These are phyloP conservation scores for Neurospora sp. DNA, from an alignment of 495 filamentous ascomycete genomes.

Conservation along the genomic window DNA sequence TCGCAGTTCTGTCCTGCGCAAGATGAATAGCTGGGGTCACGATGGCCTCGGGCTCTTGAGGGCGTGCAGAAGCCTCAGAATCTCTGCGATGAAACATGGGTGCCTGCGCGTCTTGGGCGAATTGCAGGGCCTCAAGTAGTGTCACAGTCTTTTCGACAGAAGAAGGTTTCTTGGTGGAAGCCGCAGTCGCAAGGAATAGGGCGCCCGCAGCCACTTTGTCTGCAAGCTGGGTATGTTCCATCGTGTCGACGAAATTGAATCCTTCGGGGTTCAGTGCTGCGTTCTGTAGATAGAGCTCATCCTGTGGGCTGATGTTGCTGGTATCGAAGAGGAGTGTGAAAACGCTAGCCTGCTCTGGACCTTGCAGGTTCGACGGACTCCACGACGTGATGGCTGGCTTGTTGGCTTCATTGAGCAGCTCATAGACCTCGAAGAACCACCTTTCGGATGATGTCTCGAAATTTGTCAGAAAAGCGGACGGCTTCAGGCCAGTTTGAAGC, in stretches of 20 bases:
- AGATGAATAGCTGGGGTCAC: neutral
- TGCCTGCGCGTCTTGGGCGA: neutral
- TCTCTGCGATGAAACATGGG: neutral
- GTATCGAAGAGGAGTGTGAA: neutral
- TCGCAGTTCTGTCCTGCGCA: neutral
- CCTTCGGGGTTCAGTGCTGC: neutral
- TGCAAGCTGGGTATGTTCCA: neutral
- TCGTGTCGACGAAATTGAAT: neutral
- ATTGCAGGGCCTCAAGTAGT: neutral
- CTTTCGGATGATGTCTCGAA: constrained; percentile 15
- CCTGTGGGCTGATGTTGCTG: neutral
- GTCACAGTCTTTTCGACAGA: neutral
- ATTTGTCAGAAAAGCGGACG: constrained; percentile 17
- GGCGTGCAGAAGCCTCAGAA: neutral
- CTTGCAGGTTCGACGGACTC: neutral
- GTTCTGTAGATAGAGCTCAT: neutral
- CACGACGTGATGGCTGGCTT: neutral
- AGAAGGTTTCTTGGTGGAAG: neutral
- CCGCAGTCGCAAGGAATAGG: neutral
- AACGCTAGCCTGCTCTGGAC: neutral
- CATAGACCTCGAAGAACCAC: neutral
- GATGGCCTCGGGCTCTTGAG: neutral
- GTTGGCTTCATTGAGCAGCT: neutral
- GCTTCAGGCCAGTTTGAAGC: constrained; percentile 32
- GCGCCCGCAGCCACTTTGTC: neutral